phyloP scores from a whole-genome alignment of 1,139 yeast genomes.

The Saccharomycopsis crataegensis region DNA sequence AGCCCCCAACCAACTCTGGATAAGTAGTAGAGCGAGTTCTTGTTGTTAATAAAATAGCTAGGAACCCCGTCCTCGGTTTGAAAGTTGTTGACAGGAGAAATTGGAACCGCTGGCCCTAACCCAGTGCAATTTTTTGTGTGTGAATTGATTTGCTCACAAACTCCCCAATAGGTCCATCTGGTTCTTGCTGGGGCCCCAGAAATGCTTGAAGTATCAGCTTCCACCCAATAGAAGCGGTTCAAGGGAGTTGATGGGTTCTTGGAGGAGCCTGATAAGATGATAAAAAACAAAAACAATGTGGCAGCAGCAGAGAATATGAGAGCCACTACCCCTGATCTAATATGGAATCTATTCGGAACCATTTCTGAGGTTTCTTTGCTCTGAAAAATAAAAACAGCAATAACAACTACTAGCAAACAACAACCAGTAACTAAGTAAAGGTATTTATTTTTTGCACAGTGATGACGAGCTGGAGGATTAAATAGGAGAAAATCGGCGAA shows the following conservation, averaged over 20 bases:
- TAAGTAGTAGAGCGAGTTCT: conserved; percentile 57
- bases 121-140: conserved; percentile 29
- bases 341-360: not conserved
- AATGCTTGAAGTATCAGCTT: conserved; percentile 57
- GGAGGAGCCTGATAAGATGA: conserved; percentile 60
- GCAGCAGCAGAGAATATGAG: conserved; percentile 35
- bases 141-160: conserved; percentile 36
- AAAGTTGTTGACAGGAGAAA: conserved; percentile 68
- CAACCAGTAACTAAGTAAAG: no score
- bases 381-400: no score
- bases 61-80: conserved; percentile 44
- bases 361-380: no score
- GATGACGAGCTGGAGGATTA: no score
- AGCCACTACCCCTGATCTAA: conserved; percentile 9
- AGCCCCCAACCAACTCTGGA: conserved; percentile 66
- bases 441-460: no score
- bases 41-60: conserved; percentile 42
- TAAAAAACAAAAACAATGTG: conserved; percentile 49
- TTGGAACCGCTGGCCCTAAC: conserved; percentile 52
- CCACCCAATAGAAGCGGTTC: conserved; percentile 60
- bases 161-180: conserved; percentile 84
- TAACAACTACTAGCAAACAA: no score
- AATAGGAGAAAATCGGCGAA: not conserved
- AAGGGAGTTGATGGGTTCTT: conserved; percentile 44
- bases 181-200: conserved; percentile 45